Evolutionary conservation across 176 grass and related monocot species (phyloP), one percentile per base, ranked within the genome.

Genomic region (Carex kokanica): DNA sequence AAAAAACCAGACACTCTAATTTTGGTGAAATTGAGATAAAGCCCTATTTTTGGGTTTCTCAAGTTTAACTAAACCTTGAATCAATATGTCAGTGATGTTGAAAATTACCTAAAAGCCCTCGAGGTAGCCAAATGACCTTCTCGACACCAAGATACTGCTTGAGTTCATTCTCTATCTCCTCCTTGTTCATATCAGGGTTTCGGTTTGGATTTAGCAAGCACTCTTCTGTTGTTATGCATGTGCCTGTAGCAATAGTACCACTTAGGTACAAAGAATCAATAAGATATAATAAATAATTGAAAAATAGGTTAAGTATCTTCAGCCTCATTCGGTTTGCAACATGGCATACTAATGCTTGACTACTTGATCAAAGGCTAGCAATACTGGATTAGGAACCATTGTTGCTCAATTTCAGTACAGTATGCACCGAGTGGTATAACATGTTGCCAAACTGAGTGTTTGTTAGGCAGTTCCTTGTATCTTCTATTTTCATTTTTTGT

Each of bases 211-310:
- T 94, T 64, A 98, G 36, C 65, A 98, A 86, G 63, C 95, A 94
- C 52, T 98, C 95, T 82, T 94, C 90, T 1, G 95, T 98, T 84
- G 95, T 93, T n/a, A 98, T 93, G 86, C 95, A 98, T 27, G 95
- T 98, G 85, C 92, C 95, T 98, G 84, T 74, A 85, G 18, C 57
- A 84, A 94, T 43, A 40, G 25, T 77, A 36, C 21, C 43, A 21
- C 65, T 78, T 49, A 36, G 55, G 23, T 81, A 41, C 17, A 84
- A 69, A 31, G 18, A 0, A 41, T 0, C 2, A 80, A 71, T 24
- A 84, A 36, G 63, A 34, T 49, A 40, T 59, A 11, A 41, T 21
- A 66, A 84, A 34, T 17, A 18, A 69, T 67, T n/a, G 31, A 18
- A 51, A n/a, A 18, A 8, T 47, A 3, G 40, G 66, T 85, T 7